Evolutionary conservation across 345 rosid species (phyloP), one percentile per base, ranked within the genome.

Genomic region (Gossypium mustelinum): DNA sequence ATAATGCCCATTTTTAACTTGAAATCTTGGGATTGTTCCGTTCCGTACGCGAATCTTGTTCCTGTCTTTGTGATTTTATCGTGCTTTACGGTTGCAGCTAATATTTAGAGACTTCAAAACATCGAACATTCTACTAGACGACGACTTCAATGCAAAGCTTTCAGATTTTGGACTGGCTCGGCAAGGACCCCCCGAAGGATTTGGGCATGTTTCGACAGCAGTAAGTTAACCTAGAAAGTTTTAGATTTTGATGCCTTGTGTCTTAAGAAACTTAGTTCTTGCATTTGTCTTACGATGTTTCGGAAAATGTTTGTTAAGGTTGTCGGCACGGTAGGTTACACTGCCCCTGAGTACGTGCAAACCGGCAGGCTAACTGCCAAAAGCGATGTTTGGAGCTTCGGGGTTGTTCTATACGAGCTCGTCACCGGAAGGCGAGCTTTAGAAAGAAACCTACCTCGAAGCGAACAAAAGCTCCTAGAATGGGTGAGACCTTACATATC

Each of bases 321-420:
- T 81, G 99, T 95, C 24, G 99, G 99, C 55, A 95, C 99, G 7
- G 84, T 91, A 59, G 98, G 99, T 71, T 95, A 95, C 79, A 94
- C 97, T 2, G 99, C 99, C 79, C 98, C 99, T 0, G 99, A 92
- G 79, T 95, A 95, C 76, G 97, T 92, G 70, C 97, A 92, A 66
- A 90, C 96, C 0, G 98, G 99, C 3, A 84, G 84, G 76, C 74
- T 95, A 78, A 92, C 99, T 34, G 90, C 94, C 8, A 95, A 95
- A 88, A 95, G 97, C 43, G 98, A 95, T 73, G 99, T 93, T 13
- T 95, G 99, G 99, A 95, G 99, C 84, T 95, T 91, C 63, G 99
- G 99, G 6, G 99, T 95, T 41, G 99, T 95, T 74, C 86, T 95
- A 24, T 95, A 85, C 22, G 99, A 95, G 81, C 89, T 95, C 56